Conservation (phyloP, 495 filamentous ascomycete genomes). For the Jackrogersella multiformis region DNA sequence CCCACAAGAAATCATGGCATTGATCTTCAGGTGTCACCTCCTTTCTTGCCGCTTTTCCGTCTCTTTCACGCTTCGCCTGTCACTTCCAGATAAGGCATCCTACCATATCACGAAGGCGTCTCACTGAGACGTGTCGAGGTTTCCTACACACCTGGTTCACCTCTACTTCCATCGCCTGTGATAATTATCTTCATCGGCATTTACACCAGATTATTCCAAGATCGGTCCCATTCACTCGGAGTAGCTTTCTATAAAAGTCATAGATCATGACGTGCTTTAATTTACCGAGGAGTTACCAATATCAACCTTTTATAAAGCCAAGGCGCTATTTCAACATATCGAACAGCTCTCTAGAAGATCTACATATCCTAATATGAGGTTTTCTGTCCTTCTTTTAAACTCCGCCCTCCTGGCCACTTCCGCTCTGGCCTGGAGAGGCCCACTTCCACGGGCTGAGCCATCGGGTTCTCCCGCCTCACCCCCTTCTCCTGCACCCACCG, state of each 20-base stretch:
- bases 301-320: background rate
- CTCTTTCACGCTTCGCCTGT: conserved; percentile 28
- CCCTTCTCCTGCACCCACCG: background rate
- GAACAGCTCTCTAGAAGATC: background rate
- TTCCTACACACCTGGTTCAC: conserved; percentile 1
- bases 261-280: conserved; percentile 5
- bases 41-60: no score
- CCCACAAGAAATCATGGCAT: background rate
- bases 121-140: conserved; percentile 26
- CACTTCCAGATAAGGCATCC: conserved; percentile 29
- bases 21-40: background rate
- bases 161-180: background rate
- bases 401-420: conserved; percentile 27
- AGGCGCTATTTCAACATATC: conserved; percentile 7
- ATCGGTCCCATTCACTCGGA: background rate
- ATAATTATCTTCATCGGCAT: background rate
- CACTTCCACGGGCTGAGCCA: conserved; percentile 13
- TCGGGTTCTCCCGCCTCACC: background rate
- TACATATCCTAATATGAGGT: conserved; percentile 14
- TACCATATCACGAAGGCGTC: conserved; percentile 24
- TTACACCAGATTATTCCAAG: background rate
- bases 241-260: conserved; percentile 16
- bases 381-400: conserved; percentile 2
- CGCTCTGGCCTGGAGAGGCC: conserved; percentile 21
- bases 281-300: background rate